Conservation (phyloP, 352 stramenopile genomes). For the Phytopythium cucurbitacearum region DNA sequence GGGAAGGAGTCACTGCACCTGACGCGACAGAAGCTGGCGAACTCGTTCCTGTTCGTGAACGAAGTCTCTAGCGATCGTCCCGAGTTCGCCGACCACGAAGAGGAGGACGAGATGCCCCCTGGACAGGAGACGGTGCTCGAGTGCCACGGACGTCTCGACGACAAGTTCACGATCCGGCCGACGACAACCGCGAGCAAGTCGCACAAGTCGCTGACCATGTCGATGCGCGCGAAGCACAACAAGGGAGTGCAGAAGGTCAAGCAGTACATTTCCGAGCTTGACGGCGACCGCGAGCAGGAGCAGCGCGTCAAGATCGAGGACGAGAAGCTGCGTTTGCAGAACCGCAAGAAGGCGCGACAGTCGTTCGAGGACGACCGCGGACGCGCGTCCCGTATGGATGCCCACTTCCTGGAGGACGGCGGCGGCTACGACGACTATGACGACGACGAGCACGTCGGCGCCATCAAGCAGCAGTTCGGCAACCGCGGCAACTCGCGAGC, state of each 20-base stretch:
- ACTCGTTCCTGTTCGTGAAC: constrained; percentile 85
- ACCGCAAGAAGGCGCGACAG: constrained; percentile 83
- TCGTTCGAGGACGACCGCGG: constrained; percentile 77
- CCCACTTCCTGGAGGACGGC: constrained; percentile 77
- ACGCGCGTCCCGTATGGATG: constrained; percentile 68
- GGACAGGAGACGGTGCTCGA: constrained; percentile 80
- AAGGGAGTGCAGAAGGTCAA: constrained; percentile 86
- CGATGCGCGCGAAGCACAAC: constrained; percentile 87
- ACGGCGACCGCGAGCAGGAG: constrained; percentile 79
- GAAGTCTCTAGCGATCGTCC: constrained; percentile 66
- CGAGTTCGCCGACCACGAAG: constrained; percentile 50
- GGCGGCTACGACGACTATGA: constrained; percentile 79
- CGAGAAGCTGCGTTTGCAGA: constrained; percentile 77
- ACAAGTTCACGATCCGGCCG: constrained; percentile 86
- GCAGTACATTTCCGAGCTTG: constrained; percentile 82
- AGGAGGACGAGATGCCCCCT: constrained; percentile 42
- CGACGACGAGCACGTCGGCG: constrained; percentile 77
- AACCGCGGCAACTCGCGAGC: constrained; percentile 30
- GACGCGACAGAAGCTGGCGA: constrained; percentile 82
- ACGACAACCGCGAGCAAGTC: constrained; percentile 82
- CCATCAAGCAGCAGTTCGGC: constrained; percentile 84
- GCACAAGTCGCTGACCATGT: constrained; percentile 87
- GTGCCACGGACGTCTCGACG: constrained; percentile 71
- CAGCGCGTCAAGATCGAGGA: constrained; percentile 84
- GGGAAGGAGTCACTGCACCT: constrained; percentile 77